These are phyloP conservation scores for Coemansia reversa DNA, from an alignment of 192 early-diverging fungal species.

Conservation along the genomic window DNA sequence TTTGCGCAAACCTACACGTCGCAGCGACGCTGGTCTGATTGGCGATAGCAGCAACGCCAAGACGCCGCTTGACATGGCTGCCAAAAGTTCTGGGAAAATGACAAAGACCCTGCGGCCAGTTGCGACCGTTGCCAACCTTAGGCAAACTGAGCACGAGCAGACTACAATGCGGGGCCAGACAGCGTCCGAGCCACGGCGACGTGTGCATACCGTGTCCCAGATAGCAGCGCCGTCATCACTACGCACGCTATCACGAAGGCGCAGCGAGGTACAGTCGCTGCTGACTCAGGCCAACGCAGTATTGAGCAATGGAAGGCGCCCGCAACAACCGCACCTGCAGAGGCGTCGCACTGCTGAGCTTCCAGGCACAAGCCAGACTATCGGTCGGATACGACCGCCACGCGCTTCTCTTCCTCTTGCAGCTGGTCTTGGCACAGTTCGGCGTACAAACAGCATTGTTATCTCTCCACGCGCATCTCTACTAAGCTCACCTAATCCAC, in stretches of 20 bases:
- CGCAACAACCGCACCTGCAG: neutral
- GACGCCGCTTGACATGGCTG: neutral
- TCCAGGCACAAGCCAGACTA: neutral
- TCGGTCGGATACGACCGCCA: constrained; percentile 24
- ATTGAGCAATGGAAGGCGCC: constrained; percentile 10
- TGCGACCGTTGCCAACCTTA: constrained; percentile 2
- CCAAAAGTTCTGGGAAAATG: neutral
- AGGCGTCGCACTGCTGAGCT: constrained; percentile 6
- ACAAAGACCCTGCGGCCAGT: neutral
- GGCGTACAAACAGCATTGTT: constrained; percentile 5
- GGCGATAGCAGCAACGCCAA: constrained; percentile 2
- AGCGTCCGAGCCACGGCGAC: constrained; percentile 3
- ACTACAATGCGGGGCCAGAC: neutral
- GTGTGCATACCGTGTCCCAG: constrained; percentile 14
- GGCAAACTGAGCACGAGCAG: neutral
- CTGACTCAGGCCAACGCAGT: constrained; percentile 49
- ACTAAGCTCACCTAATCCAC: constrained; percentile 5
- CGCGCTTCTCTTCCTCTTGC: constrained; percentile 39
- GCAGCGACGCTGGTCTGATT: constrained; percentile 18
- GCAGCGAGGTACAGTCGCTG: constrained; percentile 46
- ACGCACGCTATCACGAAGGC: constrained; percentile 20
- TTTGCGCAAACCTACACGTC: constrained; percentile 12
- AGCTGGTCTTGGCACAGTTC: neutral
- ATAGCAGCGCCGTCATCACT: constrained; percentile 7
- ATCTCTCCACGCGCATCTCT: constrained; percentile 20